A percentile compares a stretch with the other conserved stretches of the same genome.
Conservation (phyloP, 2,329 filamentous ascomycete genomes). For the Metarhizium album region DNA sequence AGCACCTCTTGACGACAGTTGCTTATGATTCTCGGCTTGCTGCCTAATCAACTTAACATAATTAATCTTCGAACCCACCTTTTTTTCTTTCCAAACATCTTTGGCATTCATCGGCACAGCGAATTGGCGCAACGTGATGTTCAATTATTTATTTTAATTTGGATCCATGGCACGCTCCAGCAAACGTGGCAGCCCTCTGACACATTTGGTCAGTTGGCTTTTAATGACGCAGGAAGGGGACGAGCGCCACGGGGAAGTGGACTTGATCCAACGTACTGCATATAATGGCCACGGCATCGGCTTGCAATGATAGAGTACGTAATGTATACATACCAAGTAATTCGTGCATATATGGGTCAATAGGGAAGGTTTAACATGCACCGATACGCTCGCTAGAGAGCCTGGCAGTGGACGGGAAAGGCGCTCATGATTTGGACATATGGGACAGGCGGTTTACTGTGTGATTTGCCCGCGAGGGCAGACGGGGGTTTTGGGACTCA, state of each 20-base stretch:
- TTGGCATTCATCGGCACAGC: constrained; percentile 31
- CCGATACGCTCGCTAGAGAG: constrained; percentile 22
- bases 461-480: constrained; percentile 4
- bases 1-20: constrained; percentile 4
- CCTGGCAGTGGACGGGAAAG: constrained; percentile 14
- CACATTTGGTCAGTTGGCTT: neutral
- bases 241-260: constrained; percentile 2
- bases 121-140: constrained; percentile 26
- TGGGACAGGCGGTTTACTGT: neutral
- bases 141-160: constrained; percentile 9
- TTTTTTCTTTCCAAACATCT: constrained; percentile 19
- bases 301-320: constrained; percentile 25
- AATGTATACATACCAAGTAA: constrained; percentile 31
- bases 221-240: constrained; percentile 15
- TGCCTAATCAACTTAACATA: constrained; percentile 5
- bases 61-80: constrained; percentile 22
- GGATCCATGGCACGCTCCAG: neutral
- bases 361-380: constrained; percentile 15
- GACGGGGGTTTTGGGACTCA: neutral
- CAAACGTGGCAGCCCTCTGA: neutral
- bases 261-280: constrained; percentile 16
- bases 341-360: constrained; percentile 20
- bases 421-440: constrained; percentile 8
- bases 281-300: constrained; percentile 16
- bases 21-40: constrained; percentile 17